Evolutionary conservation across 352 stramenopile genomes (phyloP), one percentile per base, ranked within the genome.

Genomic region (Phytopythium litorale): DNA sequence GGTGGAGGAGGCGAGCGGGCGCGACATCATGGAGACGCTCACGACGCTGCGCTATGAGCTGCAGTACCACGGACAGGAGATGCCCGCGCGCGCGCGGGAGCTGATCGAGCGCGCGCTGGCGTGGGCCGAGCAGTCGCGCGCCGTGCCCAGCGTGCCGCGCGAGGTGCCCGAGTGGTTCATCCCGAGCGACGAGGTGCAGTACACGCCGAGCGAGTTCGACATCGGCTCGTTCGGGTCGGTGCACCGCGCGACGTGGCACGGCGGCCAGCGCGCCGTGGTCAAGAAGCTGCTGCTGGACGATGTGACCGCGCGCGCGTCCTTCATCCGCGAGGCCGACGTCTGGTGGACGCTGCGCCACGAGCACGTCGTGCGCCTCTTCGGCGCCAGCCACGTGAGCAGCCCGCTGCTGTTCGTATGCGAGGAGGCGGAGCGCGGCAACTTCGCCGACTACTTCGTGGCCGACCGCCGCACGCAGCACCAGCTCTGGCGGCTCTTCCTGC

Each of bases 311-410:
- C 62, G 55, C 37, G 12, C 60, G 37, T 59, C 42, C 1, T 73
- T 76, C 37, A 58, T 69, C 50, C 60, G 66, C 23, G 73, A 81
- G 49, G 58, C 71, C 45, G 37, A 69, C 19, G 58, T 78, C 28
- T 81, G 73, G 73, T 58, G 46, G 19, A 15, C 30, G 16, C 62
- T 81, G 0, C 52, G 67, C 30, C 71, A 81, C 45, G 61, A 66
- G 35, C 61, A 81, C 35, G 58, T 81, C 8, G 11, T 81, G 28
- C 53, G 64, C 7, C 56, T 81, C 21, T 77, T 72, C 51, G 70
- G 73, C 13, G 73, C 70, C 4, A 75, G 73, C 40, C 73, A 81
- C 30, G 60, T 77, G 12, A 67, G 73, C 32, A 32, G 60, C 28
- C 59, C 63, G n/a, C 54, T 51, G 15, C 65, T 72, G 30, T 67